A percentile compares a stretch with the other conserved stretches of the same genome.
Conservation (phyloP, 2,329 filamentous ascomycete species). For the Botrytis fragariae region DNA sequence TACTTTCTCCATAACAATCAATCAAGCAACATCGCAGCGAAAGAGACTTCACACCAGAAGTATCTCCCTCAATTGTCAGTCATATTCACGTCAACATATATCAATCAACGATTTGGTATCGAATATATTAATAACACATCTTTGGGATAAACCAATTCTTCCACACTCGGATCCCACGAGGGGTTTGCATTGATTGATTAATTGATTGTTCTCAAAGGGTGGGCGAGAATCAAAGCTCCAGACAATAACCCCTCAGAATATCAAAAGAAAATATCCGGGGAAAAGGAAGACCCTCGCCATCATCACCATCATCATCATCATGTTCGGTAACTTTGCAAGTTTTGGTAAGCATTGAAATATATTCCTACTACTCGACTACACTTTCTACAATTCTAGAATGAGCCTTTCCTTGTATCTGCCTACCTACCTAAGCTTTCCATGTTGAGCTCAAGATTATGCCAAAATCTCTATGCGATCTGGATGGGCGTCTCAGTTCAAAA, state of each 20-base stretch:
- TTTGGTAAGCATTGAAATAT: constrained; percentile 20
- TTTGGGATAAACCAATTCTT: background rate
- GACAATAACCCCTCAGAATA: background rate
- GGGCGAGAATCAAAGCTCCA: background rate
- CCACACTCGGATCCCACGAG: background rate
- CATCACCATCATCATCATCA: constrained; percentile 17
- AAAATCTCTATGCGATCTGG: background rate
- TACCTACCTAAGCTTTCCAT: background rate
- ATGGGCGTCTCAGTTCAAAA: too few relatives aligned
- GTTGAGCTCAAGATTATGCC: background rate
- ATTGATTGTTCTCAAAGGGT: background rate
- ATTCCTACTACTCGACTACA: background rate
- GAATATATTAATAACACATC: background rate
- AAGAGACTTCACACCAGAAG: background rate
- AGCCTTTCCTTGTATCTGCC: background rate
- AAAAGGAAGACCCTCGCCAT: constrained; percentile 13
- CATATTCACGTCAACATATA: background rate
- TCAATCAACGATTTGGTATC: background rate
- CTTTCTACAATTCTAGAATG: background rate
- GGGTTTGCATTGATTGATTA: background rate
- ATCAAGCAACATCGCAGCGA: constrained; percentile 1
- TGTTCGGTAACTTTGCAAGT: constrained; percentile 18
- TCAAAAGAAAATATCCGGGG: background rate
- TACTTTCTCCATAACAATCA: constrained; percentile 8
- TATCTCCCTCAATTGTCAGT: background rate